Base-by-base conservation (phyloP, 805 yeast species). In the Saccharomycopsis vini region DNA sequence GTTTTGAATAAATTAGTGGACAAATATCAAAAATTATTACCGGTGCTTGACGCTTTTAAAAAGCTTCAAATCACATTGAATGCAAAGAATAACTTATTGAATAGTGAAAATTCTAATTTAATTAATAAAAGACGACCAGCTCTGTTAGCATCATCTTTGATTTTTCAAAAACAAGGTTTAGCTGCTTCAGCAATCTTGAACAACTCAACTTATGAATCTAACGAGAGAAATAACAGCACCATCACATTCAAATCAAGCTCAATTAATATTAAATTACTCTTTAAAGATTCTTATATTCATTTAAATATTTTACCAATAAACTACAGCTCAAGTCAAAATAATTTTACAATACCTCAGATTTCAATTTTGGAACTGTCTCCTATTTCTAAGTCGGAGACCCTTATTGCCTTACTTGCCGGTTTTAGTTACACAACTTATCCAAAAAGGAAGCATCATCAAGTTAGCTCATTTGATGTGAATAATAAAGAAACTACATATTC, bases 41-140 rank as follows among this genome's bases (percentile, higher is more conserved):
- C 59, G 3, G 43, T 51, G 9, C 18, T 40, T 2, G 55, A 48
- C 2, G 57, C 56, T 3, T 33, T 45, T 2, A 44, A 48, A 2
- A 51, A 56, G 43, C 54, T 56, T 36, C 57, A 50, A 31, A 51
- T 56, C 3, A 51, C 33, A 49, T 50, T 29, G 19, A 54, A 32
- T 30, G 45, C 24, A 49, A 50, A 38, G 51, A 51, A 28, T 7
- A 9, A 34, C 5, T 12, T 34, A 7, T 49, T 59, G 12, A 5
- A 42, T 50, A 7, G 26, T 18, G 18, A 5, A 49, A n/a, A 20
- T 39, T 5, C 23, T 4, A 34, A 28, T 5, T 5, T 16, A 6
- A 5, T 19, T 34, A 9, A 7, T 16, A 19, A 19, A 13, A 36
- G 41, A 29, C 36, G 15, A 24, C 43, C 38, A 3, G 46, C 42